These are phyloP conservation scores for Pyrus hybrid DNA, from an alignment of 331 rosid genomes.

Conservation along the genomic window DNA sequence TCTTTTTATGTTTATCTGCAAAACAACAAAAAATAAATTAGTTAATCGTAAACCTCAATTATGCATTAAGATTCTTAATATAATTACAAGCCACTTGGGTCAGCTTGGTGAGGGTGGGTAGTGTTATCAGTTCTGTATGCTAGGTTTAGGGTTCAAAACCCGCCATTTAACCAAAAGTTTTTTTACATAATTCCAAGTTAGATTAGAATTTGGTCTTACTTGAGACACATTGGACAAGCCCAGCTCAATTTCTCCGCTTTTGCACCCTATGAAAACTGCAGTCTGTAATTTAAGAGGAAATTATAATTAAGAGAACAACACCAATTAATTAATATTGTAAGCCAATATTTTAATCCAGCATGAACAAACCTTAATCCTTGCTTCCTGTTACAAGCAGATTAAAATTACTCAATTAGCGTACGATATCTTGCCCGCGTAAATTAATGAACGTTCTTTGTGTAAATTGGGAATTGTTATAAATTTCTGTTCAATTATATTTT, in stretches of 20 bases:
- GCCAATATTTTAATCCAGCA: neutral
- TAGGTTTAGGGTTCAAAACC: too few species aligned
- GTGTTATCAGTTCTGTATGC: too few species aligned
- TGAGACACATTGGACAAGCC: constrained; percentile 62
- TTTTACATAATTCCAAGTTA: too few species aligned
- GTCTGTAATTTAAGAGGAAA: constrained; percentile 25
- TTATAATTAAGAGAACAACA: neutral
- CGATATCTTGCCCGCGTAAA: too few species aligned
- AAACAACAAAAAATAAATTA: neutral
- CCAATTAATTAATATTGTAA: neutral
- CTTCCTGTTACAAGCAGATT: constrained; percentile 49
- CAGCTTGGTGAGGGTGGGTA: too few species aligned
- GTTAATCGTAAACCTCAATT: neutral
- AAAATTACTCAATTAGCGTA: too few species aligned
- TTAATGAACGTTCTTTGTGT: too few species aligned
- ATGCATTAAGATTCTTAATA: too few species aligned
- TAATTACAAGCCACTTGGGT: too few species aligned
- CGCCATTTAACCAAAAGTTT: too few species aligned
- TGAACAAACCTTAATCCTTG: constrained; percentile 64
- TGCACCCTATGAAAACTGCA: constrained; percentile 76
- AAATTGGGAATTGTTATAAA: too few species aligned
- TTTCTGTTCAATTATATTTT: too few species aligned
- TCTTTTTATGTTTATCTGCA: constrained; percentile 38
- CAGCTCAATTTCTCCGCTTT: constrained; percentile 76
- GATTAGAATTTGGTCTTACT: constrained; percentile 18